A percentile compares a stretch with the other conserved stretches of the same genome.
Evolutionary conservation across 495 filamentous ascomycete species (phyloP).

Genomic region (Xanthoparmelia taractica): DNA sequence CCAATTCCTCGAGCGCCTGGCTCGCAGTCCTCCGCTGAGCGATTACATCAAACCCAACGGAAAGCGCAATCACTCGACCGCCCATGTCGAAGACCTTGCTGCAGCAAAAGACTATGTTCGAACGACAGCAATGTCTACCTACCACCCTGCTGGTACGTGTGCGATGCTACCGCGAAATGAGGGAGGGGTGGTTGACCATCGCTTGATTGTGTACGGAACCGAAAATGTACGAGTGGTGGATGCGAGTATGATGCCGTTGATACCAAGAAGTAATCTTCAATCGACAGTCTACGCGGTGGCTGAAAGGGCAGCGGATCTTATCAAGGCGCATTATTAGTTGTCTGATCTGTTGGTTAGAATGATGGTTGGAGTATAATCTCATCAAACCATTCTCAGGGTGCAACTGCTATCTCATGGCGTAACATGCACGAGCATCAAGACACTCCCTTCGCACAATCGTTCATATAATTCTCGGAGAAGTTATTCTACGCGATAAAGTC

Average conservation of each 20-base stretch:
- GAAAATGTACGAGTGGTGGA: constrained; percentile 45
- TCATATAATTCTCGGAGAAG: too few relatives aligned
- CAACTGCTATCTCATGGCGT: too few relatives aligned
- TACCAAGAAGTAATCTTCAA: constrained; percentile 45
- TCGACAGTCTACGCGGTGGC: constrained; percentile 53
- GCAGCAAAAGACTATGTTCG: constrained; percentile 14
- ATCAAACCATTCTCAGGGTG: background rate
- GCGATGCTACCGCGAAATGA: constrained; percentile 45
- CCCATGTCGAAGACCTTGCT: constrained; percentile 20
- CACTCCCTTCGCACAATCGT: too few relatives aligned
- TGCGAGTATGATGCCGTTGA: constrained; percentile 50
- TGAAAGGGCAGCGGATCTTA: constrained; percentile 44
- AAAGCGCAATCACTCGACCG: background rate
- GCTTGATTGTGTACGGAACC: constrained; percentile 43
- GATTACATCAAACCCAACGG: constrained; percentile 14
- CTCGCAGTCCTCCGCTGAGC: constrained; percentile 17
- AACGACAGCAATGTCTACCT: constrained; percentile 32
- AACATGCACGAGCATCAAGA: too few relatives aligned
- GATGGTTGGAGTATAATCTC: background rate
- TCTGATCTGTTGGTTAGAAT: background rate
- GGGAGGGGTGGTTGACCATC: constrained; percentile 39
- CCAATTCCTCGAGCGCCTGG: constrained; percentile 14
- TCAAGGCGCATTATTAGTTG: constrained; percentile 25
- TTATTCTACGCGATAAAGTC: too few relatives aligned
- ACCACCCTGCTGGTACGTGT: constrained; percentile 36